Evolutionary conservation across 352 stramenopile genomes (phyloP), one percentile per base, ranked within the genome.

Genomic region (Halophytophthora polymorphica): DNA sequence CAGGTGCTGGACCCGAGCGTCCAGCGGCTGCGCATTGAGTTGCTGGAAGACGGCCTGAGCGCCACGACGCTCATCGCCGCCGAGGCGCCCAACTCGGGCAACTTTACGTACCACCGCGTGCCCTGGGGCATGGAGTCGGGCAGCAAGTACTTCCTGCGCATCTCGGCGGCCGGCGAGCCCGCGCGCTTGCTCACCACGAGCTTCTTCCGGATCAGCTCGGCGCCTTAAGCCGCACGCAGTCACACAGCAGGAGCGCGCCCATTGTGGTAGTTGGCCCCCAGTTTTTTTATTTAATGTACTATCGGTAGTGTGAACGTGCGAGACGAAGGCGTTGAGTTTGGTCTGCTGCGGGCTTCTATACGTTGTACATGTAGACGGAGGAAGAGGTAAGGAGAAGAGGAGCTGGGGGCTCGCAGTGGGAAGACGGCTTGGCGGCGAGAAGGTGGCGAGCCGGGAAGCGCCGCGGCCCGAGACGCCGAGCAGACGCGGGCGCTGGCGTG

Each of bases 41-140:
- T 94, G 18, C 52, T 89, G 23, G 71, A 90, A 45, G 60, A 79
- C 22, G 81, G 81, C 2, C 80, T 74, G 19, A 71, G 56, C 13
- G 83, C 79, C 7, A 86, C 75, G 14, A 94, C 83, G 7, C 58
- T 81, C 18, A 84, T 94, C 40, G 66, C 77, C 2, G 61, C 52
- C 14, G 58, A 72, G 8, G 69, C 77, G 11, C 64, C 77, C n/a
- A 94, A 94, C 67, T 71, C 66, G 15, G 83, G 83, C 36, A 71
- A 61, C 6, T 94, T 88, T 49, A 71, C 62, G 17, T 90, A 92
- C 54, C 61, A 56, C 35, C 83, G 80, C 43, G 83, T 94, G 39
- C 83, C 81, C n/a, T 94, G 83, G 83, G 83, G 83, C 37, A 90
- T 94, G 75, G 69, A 80, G 29, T 77, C 64, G 43, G 83, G 83